These are phyloP conservation scores for Gymnopilus dilepis DNA, from an alignment of 768 basidiomycete genomes.

Conservation along the genomic window DNA sequence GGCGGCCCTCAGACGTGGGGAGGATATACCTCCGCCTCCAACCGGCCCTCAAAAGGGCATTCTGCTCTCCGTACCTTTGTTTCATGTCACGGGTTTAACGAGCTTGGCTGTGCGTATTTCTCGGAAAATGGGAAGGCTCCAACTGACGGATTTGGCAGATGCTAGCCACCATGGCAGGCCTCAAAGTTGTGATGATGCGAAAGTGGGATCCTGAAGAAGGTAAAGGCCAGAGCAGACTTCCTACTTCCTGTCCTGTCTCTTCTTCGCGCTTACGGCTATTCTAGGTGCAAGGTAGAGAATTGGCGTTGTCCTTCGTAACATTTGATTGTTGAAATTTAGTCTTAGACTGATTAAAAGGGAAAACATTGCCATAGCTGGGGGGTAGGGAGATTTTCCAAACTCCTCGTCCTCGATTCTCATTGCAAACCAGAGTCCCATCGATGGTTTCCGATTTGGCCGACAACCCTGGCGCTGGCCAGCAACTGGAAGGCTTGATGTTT, in stretches of 20 bases:
- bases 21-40: conserved; percentile 40
- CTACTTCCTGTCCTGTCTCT: conserved; percentile 13
- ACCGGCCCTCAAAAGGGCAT: conserved; percentile 52
- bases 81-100: conserved; percentile 67
- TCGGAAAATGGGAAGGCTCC: background rate
- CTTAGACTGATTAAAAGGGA: conserved; percentile 55
- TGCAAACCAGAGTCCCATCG: conserved; percentile 53
- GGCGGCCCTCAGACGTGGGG: conserved; percentile 52
- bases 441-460: conserved; percentile 66
- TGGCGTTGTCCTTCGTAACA: background rate
- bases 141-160: conserved; percentile 39
- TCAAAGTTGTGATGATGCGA: conserved; percentile 59
- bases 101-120: conserved; percentile 44
- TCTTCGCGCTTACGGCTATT: conserved; percentile 15
- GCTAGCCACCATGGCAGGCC: conserved; percentile 56
- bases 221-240: too few species aligned
- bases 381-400: conserved; percentile 37
- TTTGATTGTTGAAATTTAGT: background rate
- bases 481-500: conserved; percentile 54
- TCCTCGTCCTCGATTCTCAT: background rate
- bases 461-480: conserved; percentile 43
- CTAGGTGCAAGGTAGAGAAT: conserved; percentile 25
- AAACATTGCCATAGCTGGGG: conserved; percentile 58
- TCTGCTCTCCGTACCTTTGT: conserved; percentile 66
- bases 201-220: conserved; percentile 67